Percentiles rank a stretch among this genome's conserved stretches.
Conservation (phyloP, 768 basidiomycete species). For the Lentinula sp. region DNA sequence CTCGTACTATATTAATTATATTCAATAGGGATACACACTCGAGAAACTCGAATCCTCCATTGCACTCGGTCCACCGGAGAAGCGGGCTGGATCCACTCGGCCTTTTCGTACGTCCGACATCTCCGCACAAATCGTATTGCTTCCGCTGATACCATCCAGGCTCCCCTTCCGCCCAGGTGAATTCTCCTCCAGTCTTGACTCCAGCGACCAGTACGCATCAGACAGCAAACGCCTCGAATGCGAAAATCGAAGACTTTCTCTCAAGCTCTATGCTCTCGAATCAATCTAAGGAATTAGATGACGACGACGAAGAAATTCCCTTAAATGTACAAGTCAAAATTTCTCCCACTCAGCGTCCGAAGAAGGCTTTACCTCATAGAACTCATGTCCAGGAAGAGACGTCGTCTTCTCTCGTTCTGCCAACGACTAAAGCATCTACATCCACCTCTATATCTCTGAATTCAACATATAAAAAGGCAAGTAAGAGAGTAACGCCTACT, state of each 20-base stretch:
- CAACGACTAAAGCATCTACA: slow-evolving; percentile 11
- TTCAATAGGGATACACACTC: slow-evolving; percentile 55
- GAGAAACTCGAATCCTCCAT: slow-evolving; percentile 72
- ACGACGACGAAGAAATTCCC: slow-evolving; percentile 28
- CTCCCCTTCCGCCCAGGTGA: background rate
- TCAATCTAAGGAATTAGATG: slow-evolving; percentile 18
- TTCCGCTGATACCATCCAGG: background rate
- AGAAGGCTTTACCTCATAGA: slow-evolving; percentile 10
- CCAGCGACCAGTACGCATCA: slow-evolving; percentile 1
- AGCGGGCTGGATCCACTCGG: slow-evolving; percentile 21
- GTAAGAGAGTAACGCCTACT: slow-evolving; percentile 18
- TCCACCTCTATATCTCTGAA: slow-evolving; percentile 12
- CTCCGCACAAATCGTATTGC: background rate
- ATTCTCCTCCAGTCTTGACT: slow-evolving; percentile 13
- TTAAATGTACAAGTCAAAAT: slow-evolving; percentile 18
- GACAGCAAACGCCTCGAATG: slow-evolving; percentile 25
- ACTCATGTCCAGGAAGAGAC: background rate
- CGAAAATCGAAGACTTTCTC: slow-evolving; percentile 38
- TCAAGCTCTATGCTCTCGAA: slow-evolving; percentile 17
- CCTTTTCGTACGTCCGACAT: slow-evolving; percentile 22
- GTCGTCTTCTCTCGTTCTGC: slow-evolving; percentile 18
- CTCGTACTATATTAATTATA: background rate
- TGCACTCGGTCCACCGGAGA: slow-evolving; percentile 28
- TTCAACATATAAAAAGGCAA: slow-evolving; percentile 12
- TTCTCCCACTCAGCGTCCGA: slow-evolving; percentile 11